Base-by-base conservation (phyloP, 2,329 filamentous ascomycete species). In the Claviceps capensis region DNA sequence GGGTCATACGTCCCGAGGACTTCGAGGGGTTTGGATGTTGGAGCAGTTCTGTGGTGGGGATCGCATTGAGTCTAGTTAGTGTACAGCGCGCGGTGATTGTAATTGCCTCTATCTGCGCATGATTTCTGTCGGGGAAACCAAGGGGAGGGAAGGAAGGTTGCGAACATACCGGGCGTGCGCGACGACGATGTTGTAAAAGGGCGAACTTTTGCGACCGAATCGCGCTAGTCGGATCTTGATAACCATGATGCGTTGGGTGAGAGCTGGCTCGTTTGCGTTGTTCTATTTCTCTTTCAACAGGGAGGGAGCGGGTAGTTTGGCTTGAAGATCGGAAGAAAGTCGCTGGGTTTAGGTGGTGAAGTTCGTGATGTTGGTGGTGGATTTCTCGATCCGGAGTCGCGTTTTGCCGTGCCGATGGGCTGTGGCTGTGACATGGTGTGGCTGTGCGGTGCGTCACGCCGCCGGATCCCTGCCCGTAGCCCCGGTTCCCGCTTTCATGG, bases 171-270 rank as follows among this genome's bases (percentile, higher is more conserved):
- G 83, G 47, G 90, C 90, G 64, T 97, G 91, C 16, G 89, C 81
- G 58, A 98, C 87, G 59, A 97, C 88, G 57, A 98, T 96, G 73
- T 98, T 98, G 78, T 95, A 98, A 62, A 96, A 85, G 2, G 93
- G 91, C n/a, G 80, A 68, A 66, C 95, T 90, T 58, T 79, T 82
- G 68, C 85, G 88, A 65, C 90, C 89, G 68, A 97, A 95, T 68
- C 93, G 90, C 61, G 93, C 87, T 61, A 98, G 82, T 54, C 93
- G 85, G 68, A 98, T 93, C 68, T 86, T 86, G 63, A 98, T 78
- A 56, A 97, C 91, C 93, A 98, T 95, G 60, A 44, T 51, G 53
- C 30, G 22, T 11, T 40, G 4, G 42, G 17, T 17, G 36, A n/a
- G 7, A 38, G n/a, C 5, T 52, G 22, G 9, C 4, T 34, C 30